Conservation (phyloP, 345 rosid genomes). For the Geranium rotundifolium region DNA sequence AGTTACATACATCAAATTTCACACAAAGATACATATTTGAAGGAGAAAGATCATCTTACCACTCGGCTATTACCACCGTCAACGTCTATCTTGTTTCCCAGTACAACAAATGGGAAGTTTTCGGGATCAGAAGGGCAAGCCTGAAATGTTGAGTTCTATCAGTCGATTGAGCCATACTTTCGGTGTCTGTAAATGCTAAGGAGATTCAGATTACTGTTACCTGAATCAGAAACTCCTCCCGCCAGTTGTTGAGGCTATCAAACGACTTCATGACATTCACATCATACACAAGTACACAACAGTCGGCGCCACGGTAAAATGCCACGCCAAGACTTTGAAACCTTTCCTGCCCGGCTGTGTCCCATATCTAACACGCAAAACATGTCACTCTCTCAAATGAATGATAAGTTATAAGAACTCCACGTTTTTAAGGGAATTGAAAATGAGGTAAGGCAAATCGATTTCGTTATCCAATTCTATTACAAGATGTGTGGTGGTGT, state of each 20-base stretch:
- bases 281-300: constrained; percentile 83
- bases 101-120: constrained; percentile 70
- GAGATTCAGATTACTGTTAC: constrained; percentile 11
- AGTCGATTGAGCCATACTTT: neutral
- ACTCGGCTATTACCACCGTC: constrained; percentile 82
- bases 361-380: constrained; percentile 55
- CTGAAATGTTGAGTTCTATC: constrained; percentile 20
- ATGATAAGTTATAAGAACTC: too few relatives aligned
- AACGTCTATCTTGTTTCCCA: constrained; percentile 81
- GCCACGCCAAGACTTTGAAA: constrained; percentile 88
- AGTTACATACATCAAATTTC: too few relatives aligned
- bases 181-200: neutral
- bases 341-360: constrained; percentile 87
- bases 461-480: too few relatives aligned
- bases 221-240: constrained; percentile 87
- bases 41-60: constrained; percentile 35
- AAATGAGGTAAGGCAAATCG: too few relatives aligned
- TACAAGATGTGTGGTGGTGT: too few relatives aligned
- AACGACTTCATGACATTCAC: constrained; percentile 84
- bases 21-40: too few relatives aligned
- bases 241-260: constrained; percentile 81
- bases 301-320: constrained; percentile 79
- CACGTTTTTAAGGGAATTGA: too few relatives aligned
- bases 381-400: neutral
- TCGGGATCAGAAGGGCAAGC: constrained; percentile 87